Evolutionary conservation across 192 early-diverging fungal genomes (phyloP), one percentile per base, ranked within the genome.

Genomic region (Helicostylum pulchrum): DNA sequence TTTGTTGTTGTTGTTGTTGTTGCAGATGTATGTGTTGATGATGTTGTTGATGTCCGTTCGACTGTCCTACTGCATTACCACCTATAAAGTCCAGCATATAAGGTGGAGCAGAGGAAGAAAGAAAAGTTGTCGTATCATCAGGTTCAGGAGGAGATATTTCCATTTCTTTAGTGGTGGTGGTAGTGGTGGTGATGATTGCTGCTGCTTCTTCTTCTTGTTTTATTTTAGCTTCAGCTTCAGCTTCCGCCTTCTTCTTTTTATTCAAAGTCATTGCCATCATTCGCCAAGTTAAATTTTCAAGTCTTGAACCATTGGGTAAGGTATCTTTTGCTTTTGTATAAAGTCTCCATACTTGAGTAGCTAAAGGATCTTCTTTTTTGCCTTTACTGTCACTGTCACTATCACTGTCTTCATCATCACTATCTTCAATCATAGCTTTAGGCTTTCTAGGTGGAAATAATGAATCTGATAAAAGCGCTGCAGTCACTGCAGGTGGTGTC

Each of bases 281-380:
- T 23, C 92, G 76, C 92, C 92, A 94, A 8, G 88, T 84, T 62
- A 92, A 65, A 75, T 94, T 94, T 67, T 94, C 92, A 9, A 93
- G 75, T 26, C 92, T 77, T 17, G 81, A 81, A 39, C 91, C 92
- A 51, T 91, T 82, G 2, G 89, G 88, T 43, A 94, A 67, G 1
- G 85, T 85, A 52, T 88, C 84, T 74, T 91, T 92, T 19, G 89
- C 89, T 74, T 92, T 92, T n/a, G 89, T 87, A 61, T 81, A 91
- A 47, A 94, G 66, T 62, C 82, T 74, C 92, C 92, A 94, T 12
- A 87, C 70, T 43, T 89, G 75, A 54, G 80, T 83, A 7, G 77
- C 81, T 15, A 82, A 61, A 36, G 80, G 79, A 52, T 85, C 81
- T 47, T 85, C 75, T 51, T 80, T 83, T 19, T 64, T 65, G 0